Evolutionary conservation across 176 grass and related monocot genomes (phyloP), one percentile per base, ranked within the genome.

Genomic region (Eleusine indica): DNA sequence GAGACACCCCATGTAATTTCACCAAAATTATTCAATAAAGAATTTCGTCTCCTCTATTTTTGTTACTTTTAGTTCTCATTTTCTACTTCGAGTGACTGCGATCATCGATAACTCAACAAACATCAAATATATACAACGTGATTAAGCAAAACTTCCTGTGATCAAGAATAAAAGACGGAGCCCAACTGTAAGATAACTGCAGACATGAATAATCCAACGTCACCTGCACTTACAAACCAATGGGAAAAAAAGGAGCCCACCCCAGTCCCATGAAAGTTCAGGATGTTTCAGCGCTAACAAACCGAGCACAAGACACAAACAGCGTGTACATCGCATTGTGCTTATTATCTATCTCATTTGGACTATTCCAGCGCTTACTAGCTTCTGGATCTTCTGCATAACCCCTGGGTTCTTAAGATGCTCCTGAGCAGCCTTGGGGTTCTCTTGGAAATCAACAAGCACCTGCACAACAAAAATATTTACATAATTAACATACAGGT

Each of bases 331-430:
- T 48, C 4, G 25, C 56, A 1, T 52, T 42, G 12, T 73, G 70
- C 9, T 48, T 68, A 44, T 69, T 61, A 94, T 87, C 82, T 92
- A 99, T 89, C 80, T 92, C 87, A 94, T 94, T 70, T 99, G 97
- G 19, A 99, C 93, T 81, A 99, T 99, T 62, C 97, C 97, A 35
- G 97, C 97, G 4, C 70, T 90, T 32, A 96, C 77, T 37, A 99
- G 93, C 78, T 96, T 99, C 82, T 99, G 97, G 66, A 99, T 94
- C 87, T 99, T 99, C 61, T 94, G 85, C 90, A 86, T 92, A 21
- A 99, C 97, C 25, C 88, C 91, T 30, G 97, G 89, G 60, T 91
- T 89, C 88, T 99, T 99, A 10, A 96, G 67, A 85, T 99, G 97
- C 3, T 96, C 89, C 83, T 96, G 93, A 37, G 97, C 91, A 13